Conservation (phyloP, 306 rosid species). For the Elaeagnus macrophylla region DNA sequence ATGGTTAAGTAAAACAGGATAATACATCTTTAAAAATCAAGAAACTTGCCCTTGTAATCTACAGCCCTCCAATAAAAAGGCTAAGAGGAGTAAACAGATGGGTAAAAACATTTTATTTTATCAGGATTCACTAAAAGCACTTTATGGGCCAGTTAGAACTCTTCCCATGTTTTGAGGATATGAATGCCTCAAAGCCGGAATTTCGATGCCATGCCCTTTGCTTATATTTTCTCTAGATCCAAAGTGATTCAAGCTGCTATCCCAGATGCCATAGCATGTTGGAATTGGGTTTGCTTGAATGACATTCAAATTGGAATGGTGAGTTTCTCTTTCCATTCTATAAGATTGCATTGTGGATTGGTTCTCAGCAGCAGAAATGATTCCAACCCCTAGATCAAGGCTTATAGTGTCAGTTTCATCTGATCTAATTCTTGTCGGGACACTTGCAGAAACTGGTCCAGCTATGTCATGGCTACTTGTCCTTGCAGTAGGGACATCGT, state of each 20-base stretch:
- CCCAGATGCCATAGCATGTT: constrained; percentile 49
- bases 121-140: constrained; percentile 12
- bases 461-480: constrained; percentile 69
- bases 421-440: constrained; percentile 44
- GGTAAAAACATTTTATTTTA: constrained; percentile 23
- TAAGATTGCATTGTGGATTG: neutral
- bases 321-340: constrained; percentile 35
- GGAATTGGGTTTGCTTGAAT: constrained; percentile 43
- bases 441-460: constrained; percentile 30
- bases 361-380: constrained; percentile 46
- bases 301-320: constrained; percentile 48
- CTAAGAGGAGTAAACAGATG: neutral
- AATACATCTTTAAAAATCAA: constrained; percentile 26
- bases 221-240: constrained; percentile 67
- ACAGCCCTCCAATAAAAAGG: constrained; percentile 22
- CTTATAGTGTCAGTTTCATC: constrained; percentile 74
- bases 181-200: constrained; percentile 47
- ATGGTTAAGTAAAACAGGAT: constrained; percentile 23
- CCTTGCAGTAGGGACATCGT: constrained; percentile 86
- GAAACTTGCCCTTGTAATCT: constrained; percentile 26
- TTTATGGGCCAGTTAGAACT: constrained; percentile 71
- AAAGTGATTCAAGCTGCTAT: constrained; percentile 38
- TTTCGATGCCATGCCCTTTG: constrained; percentile 28
- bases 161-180: constrained; percentile 75
- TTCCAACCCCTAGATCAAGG: constrained; percentile 95